Evolutionary conservation across 2,329 filamentous ascomycete genomes (phyloP).

Genomic region (Fusarium phyllophilum): DNA sequence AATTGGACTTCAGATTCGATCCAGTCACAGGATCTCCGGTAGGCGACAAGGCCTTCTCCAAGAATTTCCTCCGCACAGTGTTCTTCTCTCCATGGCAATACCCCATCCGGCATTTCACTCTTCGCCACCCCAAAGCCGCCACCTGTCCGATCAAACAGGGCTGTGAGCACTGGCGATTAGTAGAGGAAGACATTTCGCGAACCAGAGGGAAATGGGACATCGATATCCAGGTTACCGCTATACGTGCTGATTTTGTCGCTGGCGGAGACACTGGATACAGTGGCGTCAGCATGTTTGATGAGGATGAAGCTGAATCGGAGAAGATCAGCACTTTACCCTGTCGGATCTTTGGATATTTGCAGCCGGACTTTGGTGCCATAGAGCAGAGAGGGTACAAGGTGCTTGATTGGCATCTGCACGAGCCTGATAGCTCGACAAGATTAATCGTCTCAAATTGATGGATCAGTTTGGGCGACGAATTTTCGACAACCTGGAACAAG

Average conservation of each 20-base stretch:
- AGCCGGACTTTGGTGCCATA: rapidly evolving
- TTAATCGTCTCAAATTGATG: background rate
- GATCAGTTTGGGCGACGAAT: background rate
- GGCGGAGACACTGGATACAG: background rate
- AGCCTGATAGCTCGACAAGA: background rate
- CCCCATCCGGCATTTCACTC: background rate
- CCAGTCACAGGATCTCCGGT: background rate
- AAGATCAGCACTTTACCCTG: background rate
- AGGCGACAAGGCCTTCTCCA: rapidly evolving
- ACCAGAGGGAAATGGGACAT: background rate
- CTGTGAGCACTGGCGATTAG: background rate
- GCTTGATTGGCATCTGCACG: background rate
- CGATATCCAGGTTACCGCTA: background rate
- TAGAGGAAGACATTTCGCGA: rapidly evolving
- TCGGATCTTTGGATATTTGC: background rate
- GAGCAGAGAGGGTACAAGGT: background rate
- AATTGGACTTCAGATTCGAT: background rate
- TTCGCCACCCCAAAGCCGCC: rapidly evolving
- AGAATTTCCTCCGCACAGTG: background rate
- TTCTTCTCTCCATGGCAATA: background rate
- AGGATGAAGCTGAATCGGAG: background rate
- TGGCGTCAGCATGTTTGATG: background rate
- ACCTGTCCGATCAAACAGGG: background rate
- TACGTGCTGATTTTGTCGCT: too few relatives aligned
- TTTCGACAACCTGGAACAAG: background rate